Conservation (phyloP, 163 green algal species). For the Scenedesmus sp. region DNA sequence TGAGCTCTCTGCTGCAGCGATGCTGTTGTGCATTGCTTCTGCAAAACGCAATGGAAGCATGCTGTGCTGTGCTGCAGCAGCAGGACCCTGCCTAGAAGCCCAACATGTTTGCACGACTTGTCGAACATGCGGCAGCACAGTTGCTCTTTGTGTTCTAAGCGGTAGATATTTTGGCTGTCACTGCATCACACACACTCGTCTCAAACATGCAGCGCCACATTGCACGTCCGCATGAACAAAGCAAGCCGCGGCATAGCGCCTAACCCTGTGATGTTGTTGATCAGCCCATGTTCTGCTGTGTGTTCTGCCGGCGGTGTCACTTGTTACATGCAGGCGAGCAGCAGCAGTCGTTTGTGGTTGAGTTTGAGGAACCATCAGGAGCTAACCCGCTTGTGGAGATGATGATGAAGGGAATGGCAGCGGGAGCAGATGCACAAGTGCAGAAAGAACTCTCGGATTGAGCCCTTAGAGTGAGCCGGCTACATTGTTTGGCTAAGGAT, state of each 20-base stretch:
- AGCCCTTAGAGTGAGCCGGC: neutral
- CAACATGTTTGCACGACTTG: neutral
- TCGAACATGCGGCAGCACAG: too few relatives aligned
- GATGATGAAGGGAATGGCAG: slow-evolving; percentile 51
- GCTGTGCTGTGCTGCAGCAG: neutral
- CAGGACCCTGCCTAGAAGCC: neutral
- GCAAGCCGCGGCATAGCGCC: neutral
- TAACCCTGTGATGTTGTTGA: neutral
- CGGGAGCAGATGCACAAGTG: slow-evolving; percentile 11
- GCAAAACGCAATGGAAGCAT: neutral
- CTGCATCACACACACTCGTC: too few relatives aligned
- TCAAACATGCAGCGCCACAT: neutral
- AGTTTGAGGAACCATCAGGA: slow-evolving; percentile 50
- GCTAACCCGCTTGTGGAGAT: slow-evolving; percentile 52
- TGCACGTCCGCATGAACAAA: neutral
- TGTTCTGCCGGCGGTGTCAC: neutral
- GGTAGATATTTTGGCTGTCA: too few relatives aligned
- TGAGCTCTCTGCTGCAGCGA: neutral
- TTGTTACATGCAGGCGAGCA: neutral
- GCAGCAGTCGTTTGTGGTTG: slow-evolving; percentile 14
- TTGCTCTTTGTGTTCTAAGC: neutral
- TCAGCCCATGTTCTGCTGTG: neutral
- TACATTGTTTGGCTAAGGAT: neutral
- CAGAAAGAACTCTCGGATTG: slow-evolving; percentile 12
- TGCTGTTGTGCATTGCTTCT: neutral